phyloP scores from a whole-genome alignment of 331 rosid genomes.

The Rhamnella rubrinervis region DNA sequence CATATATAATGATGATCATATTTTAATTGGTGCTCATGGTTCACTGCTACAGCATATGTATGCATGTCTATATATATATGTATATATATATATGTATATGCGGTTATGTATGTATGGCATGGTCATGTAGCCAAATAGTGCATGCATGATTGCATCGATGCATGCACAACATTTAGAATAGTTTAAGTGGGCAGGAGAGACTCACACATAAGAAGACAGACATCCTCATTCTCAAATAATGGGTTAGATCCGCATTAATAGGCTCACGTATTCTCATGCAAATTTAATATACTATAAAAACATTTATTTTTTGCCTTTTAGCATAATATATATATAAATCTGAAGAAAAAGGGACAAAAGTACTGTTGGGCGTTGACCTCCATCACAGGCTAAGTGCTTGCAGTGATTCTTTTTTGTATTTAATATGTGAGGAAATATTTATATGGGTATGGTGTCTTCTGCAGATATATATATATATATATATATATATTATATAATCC shows the following conservation, averaged over 20 bases:
- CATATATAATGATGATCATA: neutral
- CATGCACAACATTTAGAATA: conserved; percentile 6
- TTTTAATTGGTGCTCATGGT: neutral
- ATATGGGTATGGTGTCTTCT: neutral
- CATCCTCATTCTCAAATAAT: conserved; percentile 65
- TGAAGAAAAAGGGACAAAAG: conserved; percentile 24
- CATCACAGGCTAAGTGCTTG: conserved; percentile 35
- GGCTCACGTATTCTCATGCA: conserved; percentile 60
- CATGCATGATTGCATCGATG: neutral
- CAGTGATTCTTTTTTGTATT: conserved; percentile 36
- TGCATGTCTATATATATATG: too few relatives aligned
- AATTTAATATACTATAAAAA: conserved; percentile 17
- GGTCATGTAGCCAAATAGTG: neutral
- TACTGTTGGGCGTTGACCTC: conserved; percentile 61
- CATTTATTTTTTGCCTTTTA: neutral
- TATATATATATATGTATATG: too few relatives aligned
- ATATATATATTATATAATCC: too few relatives aligned
- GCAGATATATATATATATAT: neutral
- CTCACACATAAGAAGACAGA: conserved; percentile 52
- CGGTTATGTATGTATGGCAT: neutral
- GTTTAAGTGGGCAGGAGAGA: conserved; percentile 1
- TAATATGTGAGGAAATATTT: neutral
- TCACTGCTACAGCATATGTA: neutral
- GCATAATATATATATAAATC: neutral
- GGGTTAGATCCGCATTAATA: conserved; percentile 67